A percentile compares a stretch with the other conserved stretches of the same genome.
phyloP scores from a whole-genome alignment of 768 basidiomycete genomes.

The Auricularia sp. region DNA sequence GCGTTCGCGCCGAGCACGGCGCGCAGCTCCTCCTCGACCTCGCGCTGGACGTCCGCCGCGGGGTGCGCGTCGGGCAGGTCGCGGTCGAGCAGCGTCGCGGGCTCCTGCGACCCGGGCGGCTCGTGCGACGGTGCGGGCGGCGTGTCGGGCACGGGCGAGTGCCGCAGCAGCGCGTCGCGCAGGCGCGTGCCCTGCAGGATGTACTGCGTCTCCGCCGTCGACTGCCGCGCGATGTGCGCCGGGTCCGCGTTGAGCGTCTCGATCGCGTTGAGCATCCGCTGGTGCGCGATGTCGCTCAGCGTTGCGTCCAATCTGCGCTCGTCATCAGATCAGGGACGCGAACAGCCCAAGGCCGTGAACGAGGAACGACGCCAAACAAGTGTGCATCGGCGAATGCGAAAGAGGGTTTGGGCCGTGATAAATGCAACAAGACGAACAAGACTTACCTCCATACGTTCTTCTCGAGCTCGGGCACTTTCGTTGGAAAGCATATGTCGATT shows the following conservation, averaged over 20 bases:
- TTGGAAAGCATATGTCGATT: conserved; percentile 48
- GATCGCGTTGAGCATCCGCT: conserved; percentile 64
- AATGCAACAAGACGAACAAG: background rate
- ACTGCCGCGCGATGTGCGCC: conserved; percentile 14
- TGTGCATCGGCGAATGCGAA: conserved; percentile 8
- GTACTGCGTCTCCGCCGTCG: conserved; percentile 25
- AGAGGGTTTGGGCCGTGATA: conserved; percentile 1
- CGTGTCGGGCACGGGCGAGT: conserved; percentile 23
- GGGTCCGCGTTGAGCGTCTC: conserved; percentile 46
- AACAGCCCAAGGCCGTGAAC: background rate
- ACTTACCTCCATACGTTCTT: conserved; percentile 40
- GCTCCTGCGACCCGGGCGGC: background rate
- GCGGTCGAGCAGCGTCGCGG: conserved; percentile 8
- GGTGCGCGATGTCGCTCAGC: conserved; percentile 50
- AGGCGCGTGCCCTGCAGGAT: conserved; percentile 63
- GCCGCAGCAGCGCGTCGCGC: conserved; percentile 57
- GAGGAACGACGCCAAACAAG: conserved; percentile 13
- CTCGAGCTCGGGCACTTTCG: conserved; percentile 27
- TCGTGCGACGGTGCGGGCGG: background rate
- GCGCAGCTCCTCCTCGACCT: background rate
- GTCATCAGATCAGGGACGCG: background rate
- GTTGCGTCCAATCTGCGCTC: conserved; percentile 51
- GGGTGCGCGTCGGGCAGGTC: conserved; percentile 1
- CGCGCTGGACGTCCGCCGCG: background rate
- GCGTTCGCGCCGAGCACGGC: background rate